These are phyloP conservation scores for Atkinsonella hypoxylon DNA, from an alignment of 2,329 filamentous ascomycete species.

Conservation along the genomic window DNA sequence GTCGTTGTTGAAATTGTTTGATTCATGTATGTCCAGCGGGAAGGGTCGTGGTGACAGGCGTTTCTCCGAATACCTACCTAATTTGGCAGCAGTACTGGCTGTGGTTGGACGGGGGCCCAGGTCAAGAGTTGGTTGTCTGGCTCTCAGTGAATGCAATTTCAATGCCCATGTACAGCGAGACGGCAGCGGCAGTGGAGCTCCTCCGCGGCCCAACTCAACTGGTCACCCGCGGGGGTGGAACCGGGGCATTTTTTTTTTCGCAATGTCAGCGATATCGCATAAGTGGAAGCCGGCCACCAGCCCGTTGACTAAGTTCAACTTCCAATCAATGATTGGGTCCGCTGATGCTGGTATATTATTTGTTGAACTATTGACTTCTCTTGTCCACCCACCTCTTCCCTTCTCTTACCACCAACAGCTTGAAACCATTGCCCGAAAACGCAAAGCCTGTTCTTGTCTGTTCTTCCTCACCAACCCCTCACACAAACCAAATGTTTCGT, in stretches of 20 bases:
- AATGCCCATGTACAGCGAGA: background rate
- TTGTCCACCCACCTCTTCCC: background rate
- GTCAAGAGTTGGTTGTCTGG: no score
- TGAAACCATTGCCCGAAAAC: background rate
- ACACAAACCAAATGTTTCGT: constrained; percentile 17
- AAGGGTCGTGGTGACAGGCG: background rate
- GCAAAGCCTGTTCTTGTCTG: background rate
- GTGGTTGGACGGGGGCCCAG: constrained; percentile 2
- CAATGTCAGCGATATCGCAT: constrained; percentile 9
- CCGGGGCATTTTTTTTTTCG: no score
- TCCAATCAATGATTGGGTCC: no score
- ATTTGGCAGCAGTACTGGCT: background rate
- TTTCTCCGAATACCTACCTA: constrained; percentile 5
- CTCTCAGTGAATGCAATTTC: background rate
- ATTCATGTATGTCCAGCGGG: no score
- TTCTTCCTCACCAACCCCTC: background rate
- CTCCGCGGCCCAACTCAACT: constrained; percentile 4
- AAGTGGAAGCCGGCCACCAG: constrained; percentile 6
- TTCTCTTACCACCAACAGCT: background rate
- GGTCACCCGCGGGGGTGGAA: background rate
- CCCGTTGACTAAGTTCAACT: no score
- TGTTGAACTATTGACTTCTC: no score
- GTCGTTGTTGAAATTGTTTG: no score
- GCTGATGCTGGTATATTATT: no score
- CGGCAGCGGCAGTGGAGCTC: background rate